These are phyloP conservation scores for Saitozyma podzolica DNA, from an alignment of 768 basidiomycete genomes.

Conservation along the genomic window DNA sequence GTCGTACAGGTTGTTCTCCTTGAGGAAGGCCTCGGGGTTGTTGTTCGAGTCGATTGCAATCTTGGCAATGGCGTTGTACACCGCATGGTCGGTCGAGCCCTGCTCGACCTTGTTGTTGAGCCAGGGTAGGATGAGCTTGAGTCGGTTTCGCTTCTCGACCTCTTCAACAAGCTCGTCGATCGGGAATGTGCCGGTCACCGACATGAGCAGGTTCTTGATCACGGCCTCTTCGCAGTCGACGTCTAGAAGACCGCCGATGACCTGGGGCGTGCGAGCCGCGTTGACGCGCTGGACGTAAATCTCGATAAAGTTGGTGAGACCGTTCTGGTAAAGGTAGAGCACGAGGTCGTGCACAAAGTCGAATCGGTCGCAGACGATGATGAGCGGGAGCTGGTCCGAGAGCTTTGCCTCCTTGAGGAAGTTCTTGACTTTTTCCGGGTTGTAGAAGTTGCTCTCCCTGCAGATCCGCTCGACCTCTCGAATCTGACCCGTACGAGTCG, in stretches of 20 bases:
- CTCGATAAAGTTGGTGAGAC: conserved; percentile 94
- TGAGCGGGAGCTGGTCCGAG: conserved; percentile 91
- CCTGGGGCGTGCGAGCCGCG: conserved; percentile 93
- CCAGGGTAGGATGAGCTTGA: conserved; percentile 97
- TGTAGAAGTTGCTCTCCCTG: conserved; percentile 94
- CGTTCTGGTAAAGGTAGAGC: conserved; percentile 96
- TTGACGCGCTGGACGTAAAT: conserved; percentile 99
- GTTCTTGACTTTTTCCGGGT: conserved; percentile 99
- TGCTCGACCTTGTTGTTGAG: conserved; percentile 87
- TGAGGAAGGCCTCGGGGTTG: conserved; percentile 96
- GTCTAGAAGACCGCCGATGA: conserved; percentile 91
- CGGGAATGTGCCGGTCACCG: conserved; percentile 94
- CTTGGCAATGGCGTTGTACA: conserved; percentile 98
- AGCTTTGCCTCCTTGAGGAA: conserved; percentile 99
- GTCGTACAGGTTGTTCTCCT: conserved; percentile 98
- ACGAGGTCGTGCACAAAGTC: conserved; percentile 99
- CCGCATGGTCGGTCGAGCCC: conserved; percentile 88
- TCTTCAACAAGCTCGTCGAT: conserved; percentile 97
- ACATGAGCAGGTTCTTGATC: conserved; percentile 89
- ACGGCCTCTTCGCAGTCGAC: conserved; percentile 96
- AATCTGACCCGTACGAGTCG: conserved; percentile 95
- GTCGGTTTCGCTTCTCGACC: conserved; percentile 90
- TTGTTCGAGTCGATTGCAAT: conserved; percentile 98
- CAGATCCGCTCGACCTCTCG: conserved; percentile 99
- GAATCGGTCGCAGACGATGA: conserved; percentile 99